Base-by-base conservation (phyloP, 2,329 filamentous ascomycete genomes). In the Fusarium anthophilum region DNA sequence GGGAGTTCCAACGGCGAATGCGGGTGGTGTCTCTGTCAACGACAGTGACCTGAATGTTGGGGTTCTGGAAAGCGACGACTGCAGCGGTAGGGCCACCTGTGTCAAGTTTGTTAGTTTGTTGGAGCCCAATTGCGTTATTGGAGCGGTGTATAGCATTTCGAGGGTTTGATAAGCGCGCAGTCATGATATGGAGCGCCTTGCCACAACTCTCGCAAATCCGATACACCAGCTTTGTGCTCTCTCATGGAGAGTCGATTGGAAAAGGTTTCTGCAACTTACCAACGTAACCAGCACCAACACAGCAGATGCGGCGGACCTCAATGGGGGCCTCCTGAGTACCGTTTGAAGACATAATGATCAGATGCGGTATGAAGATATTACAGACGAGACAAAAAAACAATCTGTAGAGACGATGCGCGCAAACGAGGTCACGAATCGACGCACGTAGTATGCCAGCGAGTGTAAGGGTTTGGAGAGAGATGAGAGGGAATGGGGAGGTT, bases 271-370 rank as follows among this genome's bases (percentile, higher is more conserved):
- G 26, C 20, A 15, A 86, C 91, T 77, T 86, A 93, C 91, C 92
- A 73, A 94, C 91, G 80, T 94, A 94, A 76, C 92, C 92, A 75
- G 92, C 92, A 56, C 92, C 92, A 71, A 94, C 90, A 79, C 91
- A 94, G 82, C 92, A 94, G 59, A 94, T 90, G 78, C 89, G 91
- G 77, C 83, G 84, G 44, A 92, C 81, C 56, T 79, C 76, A 75
- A 82, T 79, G 54, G 77, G 78, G 35, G 68, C 72, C 17, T 76
- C 67, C 43, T 76, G 63, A 38, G 64, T 66, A 74, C 79, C 81
- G 74, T 83, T 82, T 73, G 77, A 64, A 51, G 79, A 76, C 76
- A 78, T 78, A 74, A 57, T 71, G 73, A 70, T 63, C 59, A 64
- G 45, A 72, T 48, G 56, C 37, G 51, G 63, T 68, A 72, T 72